Percentiles rank a stretch among this genome's conserved stretches.
Evolutionary conservation across 345 rosid species (phyloP).

Genomic region (Dipteronia dyeriana): DNA sequence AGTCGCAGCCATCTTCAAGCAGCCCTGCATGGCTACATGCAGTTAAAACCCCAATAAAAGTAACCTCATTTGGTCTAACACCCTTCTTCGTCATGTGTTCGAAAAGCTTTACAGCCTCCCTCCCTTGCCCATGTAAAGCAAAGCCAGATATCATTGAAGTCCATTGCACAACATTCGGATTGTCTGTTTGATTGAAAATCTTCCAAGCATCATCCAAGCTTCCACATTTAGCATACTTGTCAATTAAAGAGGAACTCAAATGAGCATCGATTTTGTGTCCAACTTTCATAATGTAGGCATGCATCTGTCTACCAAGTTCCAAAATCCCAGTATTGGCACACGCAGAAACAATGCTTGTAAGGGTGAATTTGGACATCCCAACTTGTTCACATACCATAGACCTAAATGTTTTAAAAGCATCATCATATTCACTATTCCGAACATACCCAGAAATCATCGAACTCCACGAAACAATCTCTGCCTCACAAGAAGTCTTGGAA

Average conservation of each 20-base stretch:
- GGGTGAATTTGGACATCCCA: constrained; percentile 38
- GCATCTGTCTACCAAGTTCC: constrained; percentile 44
- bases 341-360: constrained; percentile 53
- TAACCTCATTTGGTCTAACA: constrained; percentile 45
- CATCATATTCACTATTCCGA: constrained; percentile 35
- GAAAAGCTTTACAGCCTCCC: constrained; percentile 40
- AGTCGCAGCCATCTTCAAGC: constrained; percentile 44
- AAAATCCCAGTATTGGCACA: constrained; percentile 43
- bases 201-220: constrained; percentile 40
- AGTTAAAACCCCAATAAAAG: constrained; percentile 51
- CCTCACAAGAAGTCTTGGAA: constrained; percentile 10
- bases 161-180: constrained; percentile 41
- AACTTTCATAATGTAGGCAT: constrained; percentile 46
- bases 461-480: constrained; percentile 41
- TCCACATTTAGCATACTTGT: constrained; percentile 60
- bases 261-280: constrained; percentile 50
- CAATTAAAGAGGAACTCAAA: constrained; percentile 45
- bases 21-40: constrained; percentile 61
- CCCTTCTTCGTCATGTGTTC: constrained; percentile 34
- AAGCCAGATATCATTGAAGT: constrained; percentile 53
- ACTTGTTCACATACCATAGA: constrained; percentile 35
- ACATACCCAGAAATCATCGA: constrained; percentile 59
- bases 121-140: constrained; percentile 51
- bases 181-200: constrained; percentile 34
- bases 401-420: constrained; percentile 39